Percentiles rank a stretch among this genome's conserved stretches.
phyloP scores from a whole-genome alignment of 768 basidiomycete species.

The Cantharellus anzutake region DNA sequence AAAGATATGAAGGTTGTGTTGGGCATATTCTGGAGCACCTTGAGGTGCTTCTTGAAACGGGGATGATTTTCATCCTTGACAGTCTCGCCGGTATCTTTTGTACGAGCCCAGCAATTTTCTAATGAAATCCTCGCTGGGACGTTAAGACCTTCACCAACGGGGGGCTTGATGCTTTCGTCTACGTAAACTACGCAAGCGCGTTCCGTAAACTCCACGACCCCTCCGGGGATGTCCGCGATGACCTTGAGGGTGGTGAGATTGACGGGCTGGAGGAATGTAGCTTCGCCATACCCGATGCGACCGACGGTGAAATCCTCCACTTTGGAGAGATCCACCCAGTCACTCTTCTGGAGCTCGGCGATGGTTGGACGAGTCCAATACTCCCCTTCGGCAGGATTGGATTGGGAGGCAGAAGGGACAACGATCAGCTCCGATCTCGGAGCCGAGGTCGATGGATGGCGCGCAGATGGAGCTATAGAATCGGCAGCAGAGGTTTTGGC shows the following conservation, averaged over 20 bases:
- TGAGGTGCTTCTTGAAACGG: conserved; percentile 47
- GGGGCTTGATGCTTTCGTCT: conserved; percentile 55
- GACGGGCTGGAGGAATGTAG: conserved; percentile 54
- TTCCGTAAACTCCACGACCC: conserved; percentile 71
- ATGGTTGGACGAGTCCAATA: conserved; percentile 82
- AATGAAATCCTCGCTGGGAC: conserved; percentile 65
- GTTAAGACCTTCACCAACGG: conserved; percentile 72
- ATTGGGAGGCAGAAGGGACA: neutral
- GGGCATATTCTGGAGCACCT: conserved; percentile 66
- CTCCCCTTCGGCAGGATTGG: conserved; percentile 42
- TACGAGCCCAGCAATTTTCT: conserved; percentile 68
- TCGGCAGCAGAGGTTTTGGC: neutral
- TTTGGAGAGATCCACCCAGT: conserved; percentile 52
- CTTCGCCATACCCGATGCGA: conserved; percentile 79
- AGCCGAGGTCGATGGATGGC: conserved; percentile 14
- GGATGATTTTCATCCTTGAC: conserved; percentile 68
- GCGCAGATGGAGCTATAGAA: neutral
- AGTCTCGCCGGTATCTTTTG: conserved; percentile 79
- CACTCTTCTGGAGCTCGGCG: conserved; percentile 43
- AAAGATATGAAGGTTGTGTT: conserved; percentile 73
- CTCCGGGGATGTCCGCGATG: conserved; percentile 68
- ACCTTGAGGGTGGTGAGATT: conserved; percentile 74
- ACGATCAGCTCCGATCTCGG: conserved; percentile 6
- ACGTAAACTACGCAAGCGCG: conserved; percentile 91
- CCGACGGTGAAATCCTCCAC: conserved; percentile 71